Conservation (phyloP, 2,329 filamentous ascomycete genomes). For the Aspergillus fischeri region DNA sequence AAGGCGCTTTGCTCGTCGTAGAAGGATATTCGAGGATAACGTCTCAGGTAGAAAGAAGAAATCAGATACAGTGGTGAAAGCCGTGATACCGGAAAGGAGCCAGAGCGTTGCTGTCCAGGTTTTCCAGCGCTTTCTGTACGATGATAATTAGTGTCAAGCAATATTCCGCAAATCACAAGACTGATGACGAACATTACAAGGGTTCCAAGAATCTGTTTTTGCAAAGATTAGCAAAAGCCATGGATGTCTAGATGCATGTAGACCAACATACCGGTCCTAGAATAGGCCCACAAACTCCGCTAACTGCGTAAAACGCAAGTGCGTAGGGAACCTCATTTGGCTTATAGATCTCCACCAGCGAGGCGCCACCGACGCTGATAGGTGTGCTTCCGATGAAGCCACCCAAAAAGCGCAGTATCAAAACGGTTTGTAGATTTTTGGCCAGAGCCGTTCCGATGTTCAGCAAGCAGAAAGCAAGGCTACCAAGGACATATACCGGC, state of each 20-base stretch:
- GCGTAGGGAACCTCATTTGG: conserved; percentile 1
- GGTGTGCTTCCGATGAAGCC: conserved; percentile 2
- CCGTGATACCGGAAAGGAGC: conserved; percentile 1
- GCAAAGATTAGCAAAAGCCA: no score
- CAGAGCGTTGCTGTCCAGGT: conserved; percentile 5
- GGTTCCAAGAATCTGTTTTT: conserved; percentile 9
- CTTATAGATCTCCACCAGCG: conserved; percentile 4
- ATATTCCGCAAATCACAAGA: no score
- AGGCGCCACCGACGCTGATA: conserved; percentile 6
- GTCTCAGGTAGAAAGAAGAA: conserved; percentile 10
- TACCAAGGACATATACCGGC: conserved; percentile 10
- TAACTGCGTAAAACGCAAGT: conserved; percentile 6
- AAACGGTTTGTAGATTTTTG: conserved; percentile 8
- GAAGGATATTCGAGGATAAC: conserved; percentile 7
- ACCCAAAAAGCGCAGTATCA: conserved; percentile 8
- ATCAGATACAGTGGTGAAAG: not conserved
- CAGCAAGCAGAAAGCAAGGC: conserved; percentile 9
- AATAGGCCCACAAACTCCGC: conserved; percentile 6
- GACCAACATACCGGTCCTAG: conserved; percentile 2
- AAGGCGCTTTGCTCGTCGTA: conserved; percentile 9
- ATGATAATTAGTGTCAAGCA: no score
- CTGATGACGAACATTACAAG: no score
- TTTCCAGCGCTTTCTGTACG: conserved; percentile 3
- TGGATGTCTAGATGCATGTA: no score
- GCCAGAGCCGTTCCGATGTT: conserved; percentile 11